phyloP scores from a whole-genome alignment of 352 stramenopile genomes.

The Phytophthora pinifolia region DNA sequence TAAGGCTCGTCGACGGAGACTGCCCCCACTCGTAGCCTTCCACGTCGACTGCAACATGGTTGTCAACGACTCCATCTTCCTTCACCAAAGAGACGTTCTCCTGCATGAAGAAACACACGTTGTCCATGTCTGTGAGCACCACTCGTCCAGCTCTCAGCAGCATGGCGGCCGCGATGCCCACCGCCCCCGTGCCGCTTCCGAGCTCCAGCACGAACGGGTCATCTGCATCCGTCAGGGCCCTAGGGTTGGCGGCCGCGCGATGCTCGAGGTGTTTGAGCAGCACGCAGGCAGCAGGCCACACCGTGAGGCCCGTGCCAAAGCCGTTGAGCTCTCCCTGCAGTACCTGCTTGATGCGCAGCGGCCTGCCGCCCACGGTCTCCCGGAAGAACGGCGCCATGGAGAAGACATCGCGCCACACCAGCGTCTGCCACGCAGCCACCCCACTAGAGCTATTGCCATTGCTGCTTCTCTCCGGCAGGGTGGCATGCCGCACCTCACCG shows the following conservation, averaged over 20 bases:
- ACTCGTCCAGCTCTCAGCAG: constrained; percentile 76
- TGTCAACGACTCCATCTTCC: constrained; percentile 27
- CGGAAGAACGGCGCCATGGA: constrained; percentile 70
- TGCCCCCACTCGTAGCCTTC: constrained; percentile 91
- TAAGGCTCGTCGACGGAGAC: constrained; percentile 33
- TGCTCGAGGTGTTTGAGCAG: constrained; percentile 81
- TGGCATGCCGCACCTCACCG: constrained; percentile 19
- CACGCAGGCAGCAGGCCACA: constrained; percentile 83
- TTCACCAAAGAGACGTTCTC: constrained; percentile 77
- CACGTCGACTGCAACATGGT: constrained; percentile 52
- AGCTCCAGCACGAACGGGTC: constrained; percentile 85
- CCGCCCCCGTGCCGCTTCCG: constrained; percentile 90
- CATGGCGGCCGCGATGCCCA: constrained; percentile 88
- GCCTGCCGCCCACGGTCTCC: constrained; percentile 38
- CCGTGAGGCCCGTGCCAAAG: constrained; percentile 76
- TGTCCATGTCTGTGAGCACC: constrained; percentile 90
- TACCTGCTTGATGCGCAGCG: constrained; percentile 69
- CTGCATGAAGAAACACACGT: constrained; percentile 88
- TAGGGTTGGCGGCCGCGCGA: constrained; percentile 35
- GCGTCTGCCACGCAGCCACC: constrained; percentile 55
- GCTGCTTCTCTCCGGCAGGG: constrained; percentile 10
- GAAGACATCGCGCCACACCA: constrained; percentile 75
- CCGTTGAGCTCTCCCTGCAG: constrained; percentile 80
- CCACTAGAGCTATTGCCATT: not conserved
- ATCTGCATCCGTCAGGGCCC: constrained; percentile 11